Conservation (phyloP, 352 stramenopile genomes). For the Globisporangium mamillatum region DNA sequence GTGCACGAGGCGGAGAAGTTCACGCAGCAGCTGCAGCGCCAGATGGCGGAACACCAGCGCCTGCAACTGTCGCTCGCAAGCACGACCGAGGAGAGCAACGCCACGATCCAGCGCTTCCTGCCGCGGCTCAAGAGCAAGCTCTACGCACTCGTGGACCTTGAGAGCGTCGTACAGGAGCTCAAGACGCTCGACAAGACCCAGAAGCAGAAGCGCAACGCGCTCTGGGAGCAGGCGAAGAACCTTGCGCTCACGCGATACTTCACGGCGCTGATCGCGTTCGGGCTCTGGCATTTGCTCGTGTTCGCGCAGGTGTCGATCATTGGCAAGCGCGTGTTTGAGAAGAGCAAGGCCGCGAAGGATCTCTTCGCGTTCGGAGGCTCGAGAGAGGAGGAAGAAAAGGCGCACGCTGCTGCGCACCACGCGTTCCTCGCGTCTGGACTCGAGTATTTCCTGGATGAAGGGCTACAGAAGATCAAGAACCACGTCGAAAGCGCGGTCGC, state of each 20-base stretch:
- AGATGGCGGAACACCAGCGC: conserved; percentile 76
- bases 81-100: conserved; percentile 74
- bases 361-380: conserved; percentile 19
- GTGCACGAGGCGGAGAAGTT: conserved; percentile 68
- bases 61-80: conserved; percentile 66
- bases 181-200: conserved; percentile 70
- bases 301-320: conserved; percentile 79
- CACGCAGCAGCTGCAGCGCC: conserved; percentile 57
- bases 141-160: conserved; percentile 61
- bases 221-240: conserved; percentile 77
- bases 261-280: conserved; percentile 69
- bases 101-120: conserved; percentile 73
- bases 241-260: conserved; percentile 73
- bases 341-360: conserved; percentile 27
- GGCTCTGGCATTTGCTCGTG: conserved; percentile 75
- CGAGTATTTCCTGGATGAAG: conserved; percentile 78
- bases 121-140: conserved; percentile 60
- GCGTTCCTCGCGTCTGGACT: conserved; percentile 70
- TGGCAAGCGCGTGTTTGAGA: conserved; percentile 74
- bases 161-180: conserved; percentile 69
- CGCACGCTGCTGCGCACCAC: conserved; percentile 52
- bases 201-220: conserved; percentile 48
- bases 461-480: conserved; percentile 48
- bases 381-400: conserved; percentile 29
- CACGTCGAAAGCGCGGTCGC: conserved; percentile 59